Evolutionary conservation across 768 basidiomycete genomes (phyloP).

Genomic region (Phlebiopsis gigantea): DNA sequence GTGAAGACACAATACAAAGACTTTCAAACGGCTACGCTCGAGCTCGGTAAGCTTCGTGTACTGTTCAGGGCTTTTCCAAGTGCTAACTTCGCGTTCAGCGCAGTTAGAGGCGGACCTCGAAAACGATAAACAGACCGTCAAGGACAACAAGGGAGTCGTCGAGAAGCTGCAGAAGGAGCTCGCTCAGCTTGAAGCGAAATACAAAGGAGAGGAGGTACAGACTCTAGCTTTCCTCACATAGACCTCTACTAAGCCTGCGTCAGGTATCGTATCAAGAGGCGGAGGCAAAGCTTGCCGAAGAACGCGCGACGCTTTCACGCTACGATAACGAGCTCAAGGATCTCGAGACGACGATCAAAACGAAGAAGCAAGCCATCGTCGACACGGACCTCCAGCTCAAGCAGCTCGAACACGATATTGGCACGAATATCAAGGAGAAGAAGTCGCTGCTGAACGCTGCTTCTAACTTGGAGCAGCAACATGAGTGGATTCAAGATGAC

Average conservation of each 20-base stretch:
- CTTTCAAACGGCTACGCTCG: constrained; percentile 78
- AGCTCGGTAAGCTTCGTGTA: constrained; percentile 59
- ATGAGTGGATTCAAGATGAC: constrained; percentile 88
- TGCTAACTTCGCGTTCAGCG: constrained; percentile 36
- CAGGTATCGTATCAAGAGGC: constrained; percentile 59
- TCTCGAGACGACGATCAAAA: constrained; percentile 77
- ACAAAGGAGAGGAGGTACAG: constrained; percentile 6
- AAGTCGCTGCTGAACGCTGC: constrained; percentile 45
- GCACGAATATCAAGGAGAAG: constrained; percentile 59
- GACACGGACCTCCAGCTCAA: constrained; percentile 64
- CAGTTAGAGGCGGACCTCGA: constrained; percentile 76
- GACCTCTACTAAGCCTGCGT: neutral
- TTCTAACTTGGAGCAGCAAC: constrained; percentile 69
- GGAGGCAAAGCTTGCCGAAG: constrained; percentile 70
- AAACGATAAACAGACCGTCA: constrained; percentile 36
- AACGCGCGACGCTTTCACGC: constrained; percentile 79
- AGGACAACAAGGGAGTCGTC: constrained; percentile 41
- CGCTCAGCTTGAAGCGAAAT: constrained; percentile 34
- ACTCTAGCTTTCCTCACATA: neutral
- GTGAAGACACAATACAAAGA: constrained; percentile 91
- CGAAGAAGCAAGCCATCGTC: constrained; percentile 64
- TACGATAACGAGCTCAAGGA: constrained; percentile 87
- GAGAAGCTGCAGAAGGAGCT: constrained; percentile 59
- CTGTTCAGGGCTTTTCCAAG: neutral
- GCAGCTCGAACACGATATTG: constrained; percentile 67